Base-by-base conservation (phyloP, 2,329 filamentous ascomycete species). In the Penicillium digitatum region DNA sequence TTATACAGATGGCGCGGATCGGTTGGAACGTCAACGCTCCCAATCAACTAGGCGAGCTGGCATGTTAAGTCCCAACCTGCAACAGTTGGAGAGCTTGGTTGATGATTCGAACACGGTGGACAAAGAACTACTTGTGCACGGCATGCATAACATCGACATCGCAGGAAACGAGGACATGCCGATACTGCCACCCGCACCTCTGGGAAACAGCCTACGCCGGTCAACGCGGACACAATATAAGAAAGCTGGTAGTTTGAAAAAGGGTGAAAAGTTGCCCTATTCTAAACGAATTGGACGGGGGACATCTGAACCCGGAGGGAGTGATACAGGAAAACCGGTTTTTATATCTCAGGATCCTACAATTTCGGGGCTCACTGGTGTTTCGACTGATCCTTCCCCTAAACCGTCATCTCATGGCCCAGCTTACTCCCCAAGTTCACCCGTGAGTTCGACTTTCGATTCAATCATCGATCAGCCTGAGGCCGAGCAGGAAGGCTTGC, bases 211-310 rank as follows among this genome's bases (percentile, higher is more conserved):
- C 31, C 77, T 99, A 46, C 87, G 94, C 64, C 84, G 94, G 58
- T 96, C 94, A 12, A 99, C 91, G 20, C 84, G 90, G 52, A 99
- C 94, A 5, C 93, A 89, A 26, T 97, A 97, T 72, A 81, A 92
- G 65, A 90, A 89, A 45, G 46, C 52, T 55, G 92, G 92, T 32
- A 96, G 92, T 75, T 73, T 96, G 59, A 87, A 88, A 48, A 89
- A 87, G 62, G 88, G 89, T 24, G 88, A 94, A 57, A 83, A 88
- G 51, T 79, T 85, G 3, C 85, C 88, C 0, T 87, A 90, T 62
- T 88, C 89, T 1, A 90, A 89, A 72, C 83, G 93, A 37, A 79
- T 85, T 42, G 81, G 83, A 40, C 83, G 83, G 55, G 81, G 62
- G 20, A 52, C 83, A 24, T 77, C 80, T n/a, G 87, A 88, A 18